A percentile compares a stretch with the other conserved stretches of the same genome.
phyloP scores from a whole-genome alignment of 345 rosid species.

The Raphanus sativus region DNA sequence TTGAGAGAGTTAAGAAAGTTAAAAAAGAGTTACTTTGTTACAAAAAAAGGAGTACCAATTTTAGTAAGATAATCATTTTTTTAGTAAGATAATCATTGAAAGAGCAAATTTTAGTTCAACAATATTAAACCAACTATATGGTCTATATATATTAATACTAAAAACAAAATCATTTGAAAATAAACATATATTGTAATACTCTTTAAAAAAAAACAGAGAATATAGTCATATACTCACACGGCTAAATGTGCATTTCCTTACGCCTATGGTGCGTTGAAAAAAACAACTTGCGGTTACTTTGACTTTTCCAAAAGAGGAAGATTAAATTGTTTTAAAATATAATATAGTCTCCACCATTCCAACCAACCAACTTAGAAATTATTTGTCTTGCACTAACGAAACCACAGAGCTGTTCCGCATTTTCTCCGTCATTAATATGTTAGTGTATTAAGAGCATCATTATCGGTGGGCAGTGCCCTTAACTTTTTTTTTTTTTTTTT shows the following conservation, averaged over 20 bases:
- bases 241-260: background rate
- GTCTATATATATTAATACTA: background rate
- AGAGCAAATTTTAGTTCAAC: conserved; percentile 24
- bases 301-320: conserved; percentile 17
- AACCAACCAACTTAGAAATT: conserved; percentile 36
- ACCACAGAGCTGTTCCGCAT: conserved; percentile 35
- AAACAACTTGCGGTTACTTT: conserved; percentile 17
- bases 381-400: conserved; percentile 29
- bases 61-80: background rate
- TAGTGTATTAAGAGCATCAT: no score
- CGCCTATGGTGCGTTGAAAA: conserved; percentile 16
- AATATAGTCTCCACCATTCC: conserved; percentile 22
- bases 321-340: background rate
- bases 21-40: background rate
- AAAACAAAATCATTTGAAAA: background rate
- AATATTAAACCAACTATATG: conserved; percentile 19
- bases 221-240: background rate
- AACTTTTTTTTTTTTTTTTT: no score
- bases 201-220: no score
- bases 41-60: background rate
- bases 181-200: background rate
- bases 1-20: background rate
- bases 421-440: conserved; percentile 22
- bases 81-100: background rate
- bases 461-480: no score